Evolutionary conservation across 306 rosid species (phyloP).

Genomic region (Lablab purpureus): DNA sequence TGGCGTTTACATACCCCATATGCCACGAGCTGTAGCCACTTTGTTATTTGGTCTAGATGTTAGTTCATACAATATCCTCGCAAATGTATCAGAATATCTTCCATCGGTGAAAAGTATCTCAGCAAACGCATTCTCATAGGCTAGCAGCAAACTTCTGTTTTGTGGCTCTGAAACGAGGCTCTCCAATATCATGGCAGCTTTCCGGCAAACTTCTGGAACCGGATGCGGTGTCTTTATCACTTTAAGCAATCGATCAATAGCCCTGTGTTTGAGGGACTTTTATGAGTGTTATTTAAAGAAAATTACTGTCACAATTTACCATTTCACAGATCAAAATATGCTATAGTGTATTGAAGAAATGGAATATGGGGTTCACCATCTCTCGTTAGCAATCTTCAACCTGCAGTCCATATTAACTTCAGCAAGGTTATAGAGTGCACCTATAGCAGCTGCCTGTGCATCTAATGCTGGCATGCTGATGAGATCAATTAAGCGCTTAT

Average conservation of each 20-base stretch:
- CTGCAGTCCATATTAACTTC: constrained; percentile 99
- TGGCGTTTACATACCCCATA: constrained; percentile 91
- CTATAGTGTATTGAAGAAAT: neutral
- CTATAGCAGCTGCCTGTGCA: constrained; percentile 96
- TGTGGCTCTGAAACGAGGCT: constrained; percentile 97
- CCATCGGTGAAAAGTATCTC: constrained; percentile 85
- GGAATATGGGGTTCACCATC: constrained; percentile 68
- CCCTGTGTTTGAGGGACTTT: constrained; percentile 63
- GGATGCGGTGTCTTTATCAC: constrained; percentile 89
- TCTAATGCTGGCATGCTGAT: constrained; percentile 87
- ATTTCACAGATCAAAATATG: constrained; percentile 15
- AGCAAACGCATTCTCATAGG: constrained; percentile 92
- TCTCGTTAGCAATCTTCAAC: constrained; percentile 89
- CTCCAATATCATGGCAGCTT: constrained; percentile 94
- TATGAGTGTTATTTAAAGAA: neutral
- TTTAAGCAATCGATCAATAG: constrained; percentile 87
- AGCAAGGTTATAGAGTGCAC: constrained; percentile 96
- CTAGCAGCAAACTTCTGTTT: constrained; percentile 76
- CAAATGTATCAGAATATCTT: constrained; percentile 86
- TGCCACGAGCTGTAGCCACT: constrained; percentile 86
- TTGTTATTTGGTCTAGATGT: constrained; percentile 88
- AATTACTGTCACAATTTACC: neutral
- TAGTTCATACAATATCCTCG: constrained; percentile 89
- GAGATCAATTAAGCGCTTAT: constrained; percentile 89
- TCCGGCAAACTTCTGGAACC: constrained; percentile 91